These are phyloP conservation scores for Neoboletus brunneissimus DNA, from an alignment of 768 basidiomycete species.

Conservation along the genomic window DNA sequence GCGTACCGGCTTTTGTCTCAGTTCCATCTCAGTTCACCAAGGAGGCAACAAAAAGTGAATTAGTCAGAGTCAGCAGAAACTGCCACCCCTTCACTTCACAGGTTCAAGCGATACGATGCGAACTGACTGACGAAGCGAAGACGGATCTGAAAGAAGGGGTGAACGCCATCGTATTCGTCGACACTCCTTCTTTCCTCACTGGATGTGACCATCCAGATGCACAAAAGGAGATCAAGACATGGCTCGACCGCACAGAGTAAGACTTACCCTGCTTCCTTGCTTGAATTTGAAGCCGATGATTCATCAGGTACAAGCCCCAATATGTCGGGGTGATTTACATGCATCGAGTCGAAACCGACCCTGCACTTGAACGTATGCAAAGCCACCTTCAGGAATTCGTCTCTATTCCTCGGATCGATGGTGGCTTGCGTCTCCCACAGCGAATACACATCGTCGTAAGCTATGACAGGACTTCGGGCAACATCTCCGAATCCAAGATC, in stretches of 20 bases:
- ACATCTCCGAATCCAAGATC: too few relatives aligned
- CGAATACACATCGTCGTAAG: too few relatives aligned
- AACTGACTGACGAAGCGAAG: slow-evolving; percentile 11
- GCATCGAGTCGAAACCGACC: slow-evolving; percentile 19
- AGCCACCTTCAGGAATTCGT: slow-evolving; percentile 7
- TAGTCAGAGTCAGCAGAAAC: neutral
- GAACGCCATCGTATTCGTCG: slow-evolving; percentile 17
- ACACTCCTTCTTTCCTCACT: slow-evolving; percentile 21
- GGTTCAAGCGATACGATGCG: slow-evolving; percentile 14
- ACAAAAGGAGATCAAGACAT: neutral
- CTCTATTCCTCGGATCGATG: neutral
- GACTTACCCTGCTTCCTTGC: neutral
- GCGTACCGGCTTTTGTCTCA: neutral
- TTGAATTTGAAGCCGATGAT: neutral
- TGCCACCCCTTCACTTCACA: slow-evolving; percentile 5
- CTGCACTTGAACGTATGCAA: neutral
- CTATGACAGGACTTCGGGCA: too few relatives aligned
- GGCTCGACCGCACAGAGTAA: slow-evolving; percentile 2
- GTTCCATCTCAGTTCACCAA: slow-evolving; percentile 9
- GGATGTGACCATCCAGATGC: slow-evolving; percentile 6
- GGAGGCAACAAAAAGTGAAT: slow-evolving; percentile 3
- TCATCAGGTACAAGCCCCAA: slow-evolving; percentile 4
- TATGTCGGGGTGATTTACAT: slow-evolving; percentile 17
- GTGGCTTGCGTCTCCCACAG: too few relatives aligned
- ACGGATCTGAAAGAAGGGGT: neutral